phyloP scores from a whole-genome alignment of 805 yeast genomes.

The Danielia reshetovae region DNA sequence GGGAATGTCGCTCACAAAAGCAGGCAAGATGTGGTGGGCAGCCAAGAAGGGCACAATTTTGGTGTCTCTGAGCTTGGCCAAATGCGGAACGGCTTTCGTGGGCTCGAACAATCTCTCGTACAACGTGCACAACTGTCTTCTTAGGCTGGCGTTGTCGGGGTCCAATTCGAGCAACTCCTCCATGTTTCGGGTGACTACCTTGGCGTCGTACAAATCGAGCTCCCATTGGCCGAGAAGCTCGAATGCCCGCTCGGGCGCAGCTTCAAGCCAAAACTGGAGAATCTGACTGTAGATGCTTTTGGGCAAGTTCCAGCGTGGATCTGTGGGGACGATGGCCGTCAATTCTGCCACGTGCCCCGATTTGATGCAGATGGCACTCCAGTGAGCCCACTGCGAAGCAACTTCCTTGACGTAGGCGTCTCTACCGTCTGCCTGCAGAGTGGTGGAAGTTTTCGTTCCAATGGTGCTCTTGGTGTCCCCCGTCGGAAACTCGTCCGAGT shows the following conservation, averaged over 20 bases:
- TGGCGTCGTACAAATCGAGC: conserved; percentile 45
- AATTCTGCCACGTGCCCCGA: conserved; percentile 43
- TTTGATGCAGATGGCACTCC: conserved; percentile 53
- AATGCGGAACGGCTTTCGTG: conserved; percentile 58
- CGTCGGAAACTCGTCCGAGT: conserved; percentile 21
- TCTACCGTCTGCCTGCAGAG: conserved; percentile 13
- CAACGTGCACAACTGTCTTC: conserved; percentile 47
- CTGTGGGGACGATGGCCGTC: conserved; percentile 54
- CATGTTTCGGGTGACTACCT: conserved; percentile 39
- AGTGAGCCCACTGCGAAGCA: conserved; percentile 55
- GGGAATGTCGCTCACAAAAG: conserved; percentile 48
- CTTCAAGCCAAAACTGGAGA: conserved; percentile 45
- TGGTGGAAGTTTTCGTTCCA: conserved; percentile 10
- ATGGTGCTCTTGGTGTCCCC: conserved; percentile 31
- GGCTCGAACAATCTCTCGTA: conserved; percentile 59
- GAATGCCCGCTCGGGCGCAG: conserved; percentile 28
- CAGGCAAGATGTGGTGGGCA: conserved; percentile 57
- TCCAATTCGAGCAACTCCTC: conserved; percentile 41
- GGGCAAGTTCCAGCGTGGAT: conserved; percentile 31
- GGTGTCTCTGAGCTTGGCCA: conserved; percentile 53
- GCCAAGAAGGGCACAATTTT: conserved; percentile 55
- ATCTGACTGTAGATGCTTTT: conserved; percentile 34
- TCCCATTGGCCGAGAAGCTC: conserved; percentile 57
- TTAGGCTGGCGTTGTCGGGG: conserved; percentile 19
- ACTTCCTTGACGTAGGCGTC: conserved; percentile 22